Conservation (phyloP, 441 rosid genomes). For the Euphorbia celastroides region DNA sequence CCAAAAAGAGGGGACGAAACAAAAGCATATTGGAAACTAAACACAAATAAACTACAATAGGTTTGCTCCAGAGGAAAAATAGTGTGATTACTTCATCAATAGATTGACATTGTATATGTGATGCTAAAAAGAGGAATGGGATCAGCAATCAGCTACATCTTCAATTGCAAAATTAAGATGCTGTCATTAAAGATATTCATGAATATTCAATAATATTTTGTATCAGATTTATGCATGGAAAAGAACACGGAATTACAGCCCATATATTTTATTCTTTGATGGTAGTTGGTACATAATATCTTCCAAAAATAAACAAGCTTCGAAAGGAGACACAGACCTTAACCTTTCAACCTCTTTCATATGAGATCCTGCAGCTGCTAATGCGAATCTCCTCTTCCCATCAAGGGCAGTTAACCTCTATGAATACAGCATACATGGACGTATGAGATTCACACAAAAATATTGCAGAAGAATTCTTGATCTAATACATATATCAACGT, state of each 20-base stretch:
- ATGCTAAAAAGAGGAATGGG: background rate
- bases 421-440: slow-evolving; percentile 1
- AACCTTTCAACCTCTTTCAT: slow-evolving; percentile 89
- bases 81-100: background rate
- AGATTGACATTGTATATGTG: background rate
- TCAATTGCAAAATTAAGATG: slow-evolving; percentile 2
- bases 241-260: background rate
- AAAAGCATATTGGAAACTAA: background rate
- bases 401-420: slow-evolving; percentile 98
- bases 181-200: background rate
- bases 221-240: background rate
- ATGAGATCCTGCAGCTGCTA: slow-evolving; percentile 91
- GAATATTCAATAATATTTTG: background rate
- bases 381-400: slow-evolving; percentile 96
- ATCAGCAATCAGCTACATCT: background rate
- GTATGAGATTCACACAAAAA: slow-evolving; percentile 1
- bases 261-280: slow-evolving; percentile 6
- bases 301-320: slow-evolving; percentile 13
- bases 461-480: slow-evolving; percentile 1
- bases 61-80: background rate
- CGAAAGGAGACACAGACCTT: slow-evolving; percentile 50
- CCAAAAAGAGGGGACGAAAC: background rate
- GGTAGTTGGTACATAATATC: background rate
- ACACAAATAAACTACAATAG: background rate
- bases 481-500: slow-evolving; percentile 7